Percentiles rank a stretch among this genome's conserved stretches.
Conservation (phyloP, 768 basidiomycete species). For the Lactarius psammicola region DNA sequence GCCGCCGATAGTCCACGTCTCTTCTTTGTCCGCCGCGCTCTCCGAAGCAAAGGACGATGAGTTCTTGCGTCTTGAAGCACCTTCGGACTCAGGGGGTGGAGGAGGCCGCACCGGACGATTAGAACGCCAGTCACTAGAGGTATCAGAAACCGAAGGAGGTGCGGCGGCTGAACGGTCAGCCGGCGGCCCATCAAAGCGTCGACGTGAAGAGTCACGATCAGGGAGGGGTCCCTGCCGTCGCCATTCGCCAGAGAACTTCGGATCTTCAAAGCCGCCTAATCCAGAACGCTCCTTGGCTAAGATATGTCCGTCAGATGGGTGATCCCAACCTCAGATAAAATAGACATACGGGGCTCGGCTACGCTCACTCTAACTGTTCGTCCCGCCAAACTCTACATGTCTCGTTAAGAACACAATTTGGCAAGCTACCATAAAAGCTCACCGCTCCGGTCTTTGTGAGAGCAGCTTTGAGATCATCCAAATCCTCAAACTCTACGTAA, state of each 20-base stretch:
- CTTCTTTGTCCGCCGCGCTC: conserved; percentile 71
- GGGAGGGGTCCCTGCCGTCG: conserved; percentile 85
- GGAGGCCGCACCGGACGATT: conserved; percentile 40
- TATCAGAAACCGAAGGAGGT: conserved; percentile 56
- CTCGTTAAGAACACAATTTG: not conserved
- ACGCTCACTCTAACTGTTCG: conserved; percentile 88
- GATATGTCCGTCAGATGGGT: conserved; percentile 4
- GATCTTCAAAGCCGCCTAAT: conserved; percentile 57
- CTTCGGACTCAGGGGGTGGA: conserved; percentile 44
- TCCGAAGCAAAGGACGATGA: conserved; percentile 53
- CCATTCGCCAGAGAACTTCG: conserved; percentile 85
- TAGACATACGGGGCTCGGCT: conserved; percentile 86
- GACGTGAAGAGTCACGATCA: conserved; percentile 63
- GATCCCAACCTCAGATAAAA: not conserved
- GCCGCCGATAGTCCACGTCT: conserved; percentile 72
- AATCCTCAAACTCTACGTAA: conserved; percentile 90
- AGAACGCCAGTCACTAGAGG: conserved; percentile 70
- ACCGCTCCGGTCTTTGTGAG: conserved; percentile 70
- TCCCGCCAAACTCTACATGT: conserved; percentile 61
- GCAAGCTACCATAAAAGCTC: conserved; percentile 33
- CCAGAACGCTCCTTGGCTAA: conserved; percentile 74
- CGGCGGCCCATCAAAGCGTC: conserved; percentile 60
- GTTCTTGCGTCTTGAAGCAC: conserved; percentile 50
- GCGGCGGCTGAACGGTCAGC: conserved; percentile 42
- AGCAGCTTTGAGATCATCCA: conserved; percentile 84